Evolutionary conservation across 768 basidiomycete genomes (phyloP).

Genomic region (Coprinopsis marcescibilis): DNA sequence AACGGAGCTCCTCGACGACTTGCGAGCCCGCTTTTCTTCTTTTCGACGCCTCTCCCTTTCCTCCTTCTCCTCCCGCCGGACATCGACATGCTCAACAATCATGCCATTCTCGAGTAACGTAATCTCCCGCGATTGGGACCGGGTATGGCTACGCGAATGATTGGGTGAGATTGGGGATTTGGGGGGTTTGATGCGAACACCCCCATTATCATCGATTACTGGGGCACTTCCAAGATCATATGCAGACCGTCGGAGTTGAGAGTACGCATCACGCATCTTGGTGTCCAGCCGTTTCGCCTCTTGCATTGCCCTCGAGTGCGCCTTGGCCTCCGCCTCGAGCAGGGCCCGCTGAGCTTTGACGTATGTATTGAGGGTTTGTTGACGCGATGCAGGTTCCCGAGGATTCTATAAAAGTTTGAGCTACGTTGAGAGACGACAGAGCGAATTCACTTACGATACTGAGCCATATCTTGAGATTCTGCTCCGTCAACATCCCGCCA

Average conservation of each 20-base stretch:
- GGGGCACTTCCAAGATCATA: slow-evolving; percentile 55
- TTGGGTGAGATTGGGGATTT: slow-evolving; percentile 35
- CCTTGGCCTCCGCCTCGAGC: slow-evolving; percentile 76
- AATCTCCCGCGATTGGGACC: slow-evolving; percentile 61
- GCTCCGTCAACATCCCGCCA: slow-evolving; percentile 68
- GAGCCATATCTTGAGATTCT: slow-evolving; percentile 77
- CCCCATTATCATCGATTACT: slow-evolving; percentile 50
- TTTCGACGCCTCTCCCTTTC: slow-evolving; percentile 63
- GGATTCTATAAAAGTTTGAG: slow-evolving; percentile 59
- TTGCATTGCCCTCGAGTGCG: slow-evolving; percentile 71
- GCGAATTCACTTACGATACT: slow-evolving; percentile 60
- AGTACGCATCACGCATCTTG: slow-evolving; percentile 74
- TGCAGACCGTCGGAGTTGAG: slow-evolving; percentile 72
- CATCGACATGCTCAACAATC: slow-evolving; percentile 84
- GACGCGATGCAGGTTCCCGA: slow-evolving; percentile 79
- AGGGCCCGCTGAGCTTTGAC: slow-evolving; percentile 76
- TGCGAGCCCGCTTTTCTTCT: slow-evolving; percentile 69
- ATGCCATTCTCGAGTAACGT: slow-evolving; percentile 84
- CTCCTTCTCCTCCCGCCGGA: slow-evolving; percentile 73
- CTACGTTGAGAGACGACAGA: slow-evolving; percentile 4
- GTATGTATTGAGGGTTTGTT: slow-evolving; percentile 76
- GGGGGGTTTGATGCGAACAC: slow-evolving; percentile 68
- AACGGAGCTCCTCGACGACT: slow-evolving; percentile 64
- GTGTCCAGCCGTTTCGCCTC: slow-evolving; percentile 73
- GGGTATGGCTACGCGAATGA: slow-evolving; percentile 33